A percentile compares a stretch with the other conserved stretches of the same genome.
These are phyloP conservation scores for Spathaspora sp. DNA, from an alignment of 805 yeast genomes.

Conservation along the genomic window DNA sequence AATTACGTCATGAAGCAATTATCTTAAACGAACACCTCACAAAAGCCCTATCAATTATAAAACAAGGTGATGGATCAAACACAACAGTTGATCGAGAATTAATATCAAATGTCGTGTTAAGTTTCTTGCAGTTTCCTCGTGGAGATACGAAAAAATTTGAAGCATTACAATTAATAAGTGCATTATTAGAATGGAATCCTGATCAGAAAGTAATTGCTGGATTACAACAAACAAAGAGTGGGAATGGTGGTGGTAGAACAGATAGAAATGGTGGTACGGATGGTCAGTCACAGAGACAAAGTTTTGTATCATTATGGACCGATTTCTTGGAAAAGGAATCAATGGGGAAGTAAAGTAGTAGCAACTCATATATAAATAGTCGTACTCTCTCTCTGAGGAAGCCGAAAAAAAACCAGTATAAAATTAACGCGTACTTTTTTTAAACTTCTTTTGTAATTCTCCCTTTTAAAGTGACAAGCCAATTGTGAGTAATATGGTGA, in stretches of 20 bases:
- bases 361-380: too few relatives aligned
- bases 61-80: slow-evolving; percentile 44
- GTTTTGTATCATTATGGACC: slow-evolving; percentile 75
- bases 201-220: slow-evolving; percentile 76
- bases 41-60: slow-evolving; percentile 83
- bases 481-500: slow-evolving; percentile 1
- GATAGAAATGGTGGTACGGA: neutral
- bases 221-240: slow-evolving; percentile 39
- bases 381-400: neutral
- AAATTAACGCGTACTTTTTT: neutral
- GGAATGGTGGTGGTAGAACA: slow-evolving; percentile 12
- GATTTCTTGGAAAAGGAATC: slow-evolving; percentile 76
- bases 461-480: neutral
- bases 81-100: slow-evolving; percentile 84
- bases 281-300: slow-evolving; percentile 31
- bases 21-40: slow-evolving; percentile 91
- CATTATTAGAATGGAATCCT: slow-evolving; percentile 86
- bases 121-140: slow-evolving; percentile 82
- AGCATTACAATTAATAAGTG: slow-evolving; percentile 79
- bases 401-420: neutral
- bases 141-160: slow-evolving; percentile 95
- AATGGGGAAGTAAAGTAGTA: slow-evolving; percentile 4
- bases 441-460: neutral
- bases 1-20: slow-evolving; percentile 90
- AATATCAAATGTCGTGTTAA: slow-evolving; percentile 78